Base-by-base conservation (phyloP, 139 green algal species). In the Chlamydomonas sp. region DNA sequence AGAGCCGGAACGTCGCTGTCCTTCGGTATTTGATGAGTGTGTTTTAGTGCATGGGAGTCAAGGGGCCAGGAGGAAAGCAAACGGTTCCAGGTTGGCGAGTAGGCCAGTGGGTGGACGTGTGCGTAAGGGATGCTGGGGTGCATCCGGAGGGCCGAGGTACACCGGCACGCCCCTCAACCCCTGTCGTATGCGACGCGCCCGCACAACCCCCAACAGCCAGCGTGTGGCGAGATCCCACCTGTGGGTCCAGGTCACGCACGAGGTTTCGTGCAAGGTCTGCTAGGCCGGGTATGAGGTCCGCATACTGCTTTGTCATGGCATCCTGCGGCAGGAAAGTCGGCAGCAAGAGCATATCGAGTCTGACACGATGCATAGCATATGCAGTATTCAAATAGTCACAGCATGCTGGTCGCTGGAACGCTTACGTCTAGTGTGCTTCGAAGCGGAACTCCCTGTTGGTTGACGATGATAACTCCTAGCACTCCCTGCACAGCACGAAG, bases 241-340 rank as follows among this genome's bases (percentile, higher is more conserved):
- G 90, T 57, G 94, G 94, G 78, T 97, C 94, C 3, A 96, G 75
- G 82, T 98, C 96, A 5, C 96, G 85, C 16, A 98, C 95, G 57
- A 96, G 84, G 75, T 93, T 95, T 0, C 94, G 73, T 66, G 94
- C 94, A 67, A 97, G 89, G 20, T 86, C 85, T 82, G 94, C 92
- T 0, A 98, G 88, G 74, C 93, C 89, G 1, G 96, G 95, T 74
- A 97, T 94, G 64, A 96, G 86, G n/a, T 93, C 82, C 3, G 92
- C 87, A 77, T 98, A 96, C 71, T 95, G 79, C 80, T 94, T 92
- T 4, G 95, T 95, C 63, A 96, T 67, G 4, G 88, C 80, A 9
- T 94, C 90, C 94, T 97, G 94, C 85, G 90, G 5, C 58, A 7
- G 20, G 8, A 17, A n/a, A 74, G n/a, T 17, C 49, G 8, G n/a